phyloP scores from a whole-genome alignment of 352 stramenopile species.

The Phytophthora capsici region DNA sequence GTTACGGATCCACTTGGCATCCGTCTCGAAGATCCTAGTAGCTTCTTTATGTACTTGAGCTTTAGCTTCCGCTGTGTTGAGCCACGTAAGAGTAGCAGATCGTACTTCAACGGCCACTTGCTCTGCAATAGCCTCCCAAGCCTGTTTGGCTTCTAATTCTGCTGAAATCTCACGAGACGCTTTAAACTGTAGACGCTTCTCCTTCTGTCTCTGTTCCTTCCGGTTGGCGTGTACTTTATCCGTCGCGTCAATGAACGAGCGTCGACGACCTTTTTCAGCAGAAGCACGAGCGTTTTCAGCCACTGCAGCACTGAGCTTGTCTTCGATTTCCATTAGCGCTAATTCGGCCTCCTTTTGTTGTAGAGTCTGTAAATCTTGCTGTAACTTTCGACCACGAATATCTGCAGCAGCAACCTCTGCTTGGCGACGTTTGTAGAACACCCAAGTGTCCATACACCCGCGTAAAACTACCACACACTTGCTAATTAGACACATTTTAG shows the following conservation, averaged over 20 bases:
- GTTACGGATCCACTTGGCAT: conserved; percentile 53
- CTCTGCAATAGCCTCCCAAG: conserved; percentile 54
- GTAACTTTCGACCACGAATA: conserved; percentile 46
- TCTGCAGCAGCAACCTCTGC: conserved; percentile 52
- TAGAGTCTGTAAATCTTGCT: conserved; percentile 41
- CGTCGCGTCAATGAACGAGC: conserved; percentile 55
- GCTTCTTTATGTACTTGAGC: conserved; percentile 44
- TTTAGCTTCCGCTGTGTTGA: conserved; percentile 36
- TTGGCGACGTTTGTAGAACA: conserved; percentile 47
- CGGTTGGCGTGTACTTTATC: conserved; percentile 47
- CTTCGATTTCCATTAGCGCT: conserved; percentile 53
- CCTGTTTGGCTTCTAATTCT: conserved; percentile 44
- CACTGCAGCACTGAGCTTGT: conserved; percentile 44
- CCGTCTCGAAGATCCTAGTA: conserved; percentile 59
- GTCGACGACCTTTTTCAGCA: conserved; percentile 38
- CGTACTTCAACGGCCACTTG: conserved; percentile 59
- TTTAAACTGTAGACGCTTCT: conserved; percentile 57
- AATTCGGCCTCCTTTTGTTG: conserved; percentile 37
- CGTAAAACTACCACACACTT: conserved; percentile 22
- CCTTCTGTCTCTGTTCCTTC: conserved; percentile 61
- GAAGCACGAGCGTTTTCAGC: conserved; percentile 29
- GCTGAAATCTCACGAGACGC: conserved; percentile 33
- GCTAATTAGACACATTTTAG: neutral
- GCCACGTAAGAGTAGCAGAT: conserved; percentile 49
- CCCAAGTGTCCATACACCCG: conserved; percentile 41